Evolutionary conservation across 192 early-diverging fungal species (phyloP).

Genomic region (Backusella mclennaniae): DNA sequence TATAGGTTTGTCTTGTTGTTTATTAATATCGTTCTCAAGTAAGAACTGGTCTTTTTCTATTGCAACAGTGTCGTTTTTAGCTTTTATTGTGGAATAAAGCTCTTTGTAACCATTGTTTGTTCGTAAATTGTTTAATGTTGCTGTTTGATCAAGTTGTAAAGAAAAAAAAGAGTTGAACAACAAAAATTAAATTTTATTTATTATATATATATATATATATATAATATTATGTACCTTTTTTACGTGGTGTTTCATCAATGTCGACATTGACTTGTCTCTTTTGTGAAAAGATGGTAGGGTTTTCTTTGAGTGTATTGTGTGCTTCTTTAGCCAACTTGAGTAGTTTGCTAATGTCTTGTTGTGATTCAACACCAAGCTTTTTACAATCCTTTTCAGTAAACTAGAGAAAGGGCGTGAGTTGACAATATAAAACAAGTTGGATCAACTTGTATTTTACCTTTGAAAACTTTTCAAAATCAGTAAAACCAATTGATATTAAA

Average conservation of each 20-base stretch:
- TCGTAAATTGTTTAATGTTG: not conserved
- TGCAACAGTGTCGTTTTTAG: not conserved
- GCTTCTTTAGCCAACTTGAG: not conserved
- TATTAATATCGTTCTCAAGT: too few species aligned
- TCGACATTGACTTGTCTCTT: not conserved
- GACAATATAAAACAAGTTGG: not conserved
- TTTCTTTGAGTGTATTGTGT: not conserved
- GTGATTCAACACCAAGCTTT: not conserved
- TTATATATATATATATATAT: too few species aligned
- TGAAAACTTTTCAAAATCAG: not conserved
- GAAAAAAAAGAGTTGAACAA: not conserved
- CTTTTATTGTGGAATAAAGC: not conserved
- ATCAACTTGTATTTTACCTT: not conserved
- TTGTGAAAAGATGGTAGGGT: not conserved
- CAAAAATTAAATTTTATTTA: too few species aligned
- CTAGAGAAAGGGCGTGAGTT: not conserved
- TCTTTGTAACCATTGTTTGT: not conserved
- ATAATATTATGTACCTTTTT: not conserved
- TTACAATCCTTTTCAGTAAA: not conserved
- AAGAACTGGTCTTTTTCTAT: too few species aligned
- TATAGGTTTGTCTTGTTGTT: not conserved
- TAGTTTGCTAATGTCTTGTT: not conserved
- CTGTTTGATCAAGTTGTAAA: not conserved
- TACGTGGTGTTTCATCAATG: not conserved
- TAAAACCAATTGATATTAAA: not conserved